phyloP scores from a whole-genome alignment of 371 early-diverging fungal species.

The Rhizopus delemar region DNA sequence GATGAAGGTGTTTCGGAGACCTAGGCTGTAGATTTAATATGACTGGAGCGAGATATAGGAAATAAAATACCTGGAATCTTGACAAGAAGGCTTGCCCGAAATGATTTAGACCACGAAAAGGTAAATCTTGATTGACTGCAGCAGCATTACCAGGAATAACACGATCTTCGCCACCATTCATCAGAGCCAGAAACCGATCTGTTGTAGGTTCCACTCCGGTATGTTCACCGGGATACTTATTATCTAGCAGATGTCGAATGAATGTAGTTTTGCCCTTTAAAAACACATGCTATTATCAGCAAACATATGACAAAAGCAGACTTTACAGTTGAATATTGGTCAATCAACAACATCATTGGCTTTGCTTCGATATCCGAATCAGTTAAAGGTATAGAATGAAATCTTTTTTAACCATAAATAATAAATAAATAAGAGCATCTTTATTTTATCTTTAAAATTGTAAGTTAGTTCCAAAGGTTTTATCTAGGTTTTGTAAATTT shows the following conservation, averaged over 20 bases:
- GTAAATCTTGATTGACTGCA: conserved; percentile 82
- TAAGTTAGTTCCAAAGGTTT: conserved; percentile 73
- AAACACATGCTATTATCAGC: too few species aligned
- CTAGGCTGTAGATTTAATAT: conserved; percentile 14
- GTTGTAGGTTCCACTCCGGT: conserved; percentile 91
- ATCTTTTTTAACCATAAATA: conserved; percentile 34
- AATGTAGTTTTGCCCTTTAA: conserved; percentile 80
- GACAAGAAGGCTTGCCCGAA: conserved; percentile 84
- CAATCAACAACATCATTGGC: conserved; percentile 82
- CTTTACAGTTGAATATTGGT: conserved; percentile 78
- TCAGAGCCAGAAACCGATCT: conserved; percentile 84
- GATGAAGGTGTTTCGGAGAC: conserved; percentile 76
- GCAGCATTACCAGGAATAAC: conserved; percentile 90
- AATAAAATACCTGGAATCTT: conserved; percentile 69
- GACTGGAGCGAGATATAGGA: not conserved
- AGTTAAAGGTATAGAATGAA: conserved; percentile 76
- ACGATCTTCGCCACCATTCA: conserved; percentile 70
- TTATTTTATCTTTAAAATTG: conserved; percentile 64
- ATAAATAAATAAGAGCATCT: not conserved
- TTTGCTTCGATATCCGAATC: conserved; percentile 83
- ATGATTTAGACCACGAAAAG: conserved; percentile 72
- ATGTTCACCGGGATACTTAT: conserved; percentile 80
- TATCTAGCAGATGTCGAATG: conserved; percentile 80
- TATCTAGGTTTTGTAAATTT: conserved; percentile 73
- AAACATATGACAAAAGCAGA: not conserved